Conservation (phyloP, 495 filamentous ascomycete genomes). For the Aspergillus ellipticus region DNA sequence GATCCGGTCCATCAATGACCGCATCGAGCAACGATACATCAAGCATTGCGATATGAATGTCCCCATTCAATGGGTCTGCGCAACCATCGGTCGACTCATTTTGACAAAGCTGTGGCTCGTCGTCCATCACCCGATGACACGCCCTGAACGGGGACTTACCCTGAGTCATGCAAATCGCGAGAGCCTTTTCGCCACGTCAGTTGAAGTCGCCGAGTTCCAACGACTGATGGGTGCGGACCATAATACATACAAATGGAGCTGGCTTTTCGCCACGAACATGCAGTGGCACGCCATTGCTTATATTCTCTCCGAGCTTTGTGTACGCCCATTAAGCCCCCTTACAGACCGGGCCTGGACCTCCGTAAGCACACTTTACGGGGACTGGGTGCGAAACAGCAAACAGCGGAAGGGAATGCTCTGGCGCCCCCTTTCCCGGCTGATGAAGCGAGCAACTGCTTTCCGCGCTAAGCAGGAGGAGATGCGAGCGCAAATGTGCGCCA, state of each 20-base stretch:
- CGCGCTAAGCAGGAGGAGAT: constrained; percentile 34
- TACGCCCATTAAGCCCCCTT: constrained; percentile 61
- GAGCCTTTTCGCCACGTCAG: constrained; percentile 67
- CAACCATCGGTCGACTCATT: constrained; percentile 64
- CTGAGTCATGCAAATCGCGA: constrained; percentile 60
- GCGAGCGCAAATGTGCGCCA: constrained; percentile 18
- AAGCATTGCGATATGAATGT: constrained; percentile 55
- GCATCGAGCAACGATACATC: constrained; percentile 60
- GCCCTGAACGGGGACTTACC: constrained; percentile 23
- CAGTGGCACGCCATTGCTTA: constrained; percentile 82
- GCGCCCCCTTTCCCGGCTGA: constrained; percentile 68
- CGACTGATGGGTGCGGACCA: constrained; percentile 57
- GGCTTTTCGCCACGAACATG: constrained; percentile 78
- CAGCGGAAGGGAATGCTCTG: constrained; percentile 65
- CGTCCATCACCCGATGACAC: constrained; percentile 57
- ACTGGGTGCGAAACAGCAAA: constrained; percentile 47
- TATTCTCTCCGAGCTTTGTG: constrained; percentile 68
- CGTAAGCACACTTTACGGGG: constrained; percentile 57
- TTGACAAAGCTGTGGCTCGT: constrained; percentile 66
- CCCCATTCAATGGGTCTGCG: constrained; percentile 67
- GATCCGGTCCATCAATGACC: constrained; percentile 58
- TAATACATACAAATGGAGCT: constrained; percentile 64
- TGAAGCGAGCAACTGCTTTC: constrained; percentile 55
- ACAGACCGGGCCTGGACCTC: constrained; percentile 82
- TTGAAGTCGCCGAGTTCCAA: constrained; percentile 76